Evolutionary conservation across 305 asterid genomes (phyloP).

Genomic region (Coffea humblotiana): DNA sequence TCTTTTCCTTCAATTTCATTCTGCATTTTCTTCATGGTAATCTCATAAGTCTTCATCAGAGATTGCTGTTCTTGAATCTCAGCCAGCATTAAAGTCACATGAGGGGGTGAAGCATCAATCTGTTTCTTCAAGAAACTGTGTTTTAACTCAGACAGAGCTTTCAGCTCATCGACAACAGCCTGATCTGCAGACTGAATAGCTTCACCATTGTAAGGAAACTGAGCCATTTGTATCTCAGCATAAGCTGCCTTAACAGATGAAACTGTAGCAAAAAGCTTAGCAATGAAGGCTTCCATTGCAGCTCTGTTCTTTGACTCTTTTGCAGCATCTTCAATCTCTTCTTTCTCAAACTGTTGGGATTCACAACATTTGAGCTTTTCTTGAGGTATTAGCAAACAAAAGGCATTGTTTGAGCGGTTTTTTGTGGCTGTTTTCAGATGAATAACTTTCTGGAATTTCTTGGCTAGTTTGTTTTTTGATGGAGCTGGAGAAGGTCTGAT

Average conservation of each 20-base stretch:
- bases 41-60: conserved; percentile 87
- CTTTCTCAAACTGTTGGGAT: conserved; percentile 54
- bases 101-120: conserved; percentile 86
- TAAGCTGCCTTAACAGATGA: conserved; percentile 88
- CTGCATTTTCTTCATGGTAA: conserved; percentile 95
- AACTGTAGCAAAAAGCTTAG: conserved; percentile 84
- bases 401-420: conserved; percentile 50
- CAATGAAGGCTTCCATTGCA: conserved; percentile 79
- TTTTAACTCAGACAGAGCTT: conserved; percentile 77
- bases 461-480: conserved; percentile 49
- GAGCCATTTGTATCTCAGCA: conserved; percentile 94
- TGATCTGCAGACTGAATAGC: conserved; percentile 85
- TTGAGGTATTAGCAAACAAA: conserved; percentile 75
- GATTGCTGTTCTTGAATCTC: conserved; percentile 97
- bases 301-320: conserved; percentile 60
- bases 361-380: conserved; percentile 90
- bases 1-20: conserved; percentile 64
- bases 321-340: conserved; percentile 54
- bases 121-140: conserved; percentile 60
- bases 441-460: conserved; percentile 59
- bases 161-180: conserved; percentile 77
- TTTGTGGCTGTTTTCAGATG: conserved; percentile 42
- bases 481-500: conserved; percentile 41
- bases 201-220: conserved; percentile 70
- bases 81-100: conserved; percentile 83